phyloP scores from a whole-genome alignment of 139 green algal species.

The Micractinium sp. region DNA sequence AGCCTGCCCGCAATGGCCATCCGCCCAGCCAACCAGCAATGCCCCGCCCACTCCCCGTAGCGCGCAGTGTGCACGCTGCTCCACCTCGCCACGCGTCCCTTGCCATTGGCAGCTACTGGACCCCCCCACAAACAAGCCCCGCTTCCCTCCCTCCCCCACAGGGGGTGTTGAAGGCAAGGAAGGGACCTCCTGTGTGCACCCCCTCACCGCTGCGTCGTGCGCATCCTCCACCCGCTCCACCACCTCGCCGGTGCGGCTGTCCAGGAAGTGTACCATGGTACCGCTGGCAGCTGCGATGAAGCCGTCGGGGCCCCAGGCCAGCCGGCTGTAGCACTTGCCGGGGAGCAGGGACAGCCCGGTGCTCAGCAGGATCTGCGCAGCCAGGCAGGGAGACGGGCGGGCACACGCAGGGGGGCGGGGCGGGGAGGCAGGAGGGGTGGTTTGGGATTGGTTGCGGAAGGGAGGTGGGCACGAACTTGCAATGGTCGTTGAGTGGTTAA shows the following conservation, averaged over 20 bases:
- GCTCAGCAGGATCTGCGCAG: slow-evolving; percentile 9
- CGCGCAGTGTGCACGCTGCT: too few species aligned
- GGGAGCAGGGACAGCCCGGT: slow-evolving; percentile 31
- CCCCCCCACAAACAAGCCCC: neutral
- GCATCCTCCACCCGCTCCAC: slow-evolving; percentile 41
- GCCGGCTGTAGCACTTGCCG: slow-evolving; percentile 29
- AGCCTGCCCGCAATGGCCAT: too few species aligned
- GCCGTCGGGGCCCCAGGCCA: slow-evolving; percentile 37
- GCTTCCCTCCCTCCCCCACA: neutral
- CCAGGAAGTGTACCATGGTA: slow-evolving; percentile 45
- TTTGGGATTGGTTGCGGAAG: too few species aligned
- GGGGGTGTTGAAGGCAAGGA: neutral
- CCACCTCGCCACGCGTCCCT: too few species aligned
- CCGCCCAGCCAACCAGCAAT: too few species aligned
- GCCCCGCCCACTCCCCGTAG: too few species aligned
- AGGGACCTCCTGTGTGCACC: neutral
- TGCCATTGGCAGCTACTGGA: neutral
- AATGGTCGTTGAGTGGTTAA: neutral
- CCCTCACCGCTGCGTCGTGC: slow-evolving; percentile 35
- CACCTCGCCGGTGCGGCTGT: slow-evolving; percentile 30
- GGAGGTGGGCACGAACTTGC: neutral
- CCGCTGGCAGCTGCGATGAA: slow-evolving; percentile 38
- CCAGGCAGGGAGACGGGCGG: neutral
- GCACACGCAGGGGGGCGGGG: neutral
- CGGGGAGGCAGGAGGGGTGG: neutral